These are phyloP conservation scores for Arxiozyma telluris DNA, from an alignment of 1,139 yeast genomes.

Conservation along the genomic window DNA sequence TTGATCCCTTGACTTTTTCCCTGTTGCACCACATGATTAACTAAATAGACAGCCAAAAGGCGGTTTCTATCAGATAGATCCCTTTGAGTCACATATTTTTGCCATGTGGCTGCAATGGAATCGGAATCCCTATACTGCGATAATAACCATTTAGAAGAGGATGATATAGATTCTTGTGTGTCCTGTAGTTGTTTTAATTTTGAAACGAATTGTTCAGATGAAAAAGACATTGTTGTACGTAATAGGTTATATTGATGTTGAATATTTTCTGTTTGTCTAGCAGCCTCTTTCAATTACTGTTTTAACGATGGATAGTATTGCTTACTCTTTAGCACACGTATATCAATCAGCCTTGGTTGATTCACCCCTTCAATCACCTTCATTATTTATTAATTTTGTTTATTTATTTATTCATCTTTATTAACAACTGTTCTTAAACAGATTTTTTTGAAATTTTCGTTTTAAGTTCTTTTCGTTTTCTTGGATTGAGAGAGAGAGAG, in stretches of 20 bases:
- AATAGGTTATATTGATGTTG: neutral
- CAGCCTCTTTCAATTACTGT: no score
- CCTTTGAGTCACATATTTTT: slow-evolving; percentile 26
- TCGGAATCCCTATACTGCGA: slow-evolving; percentile 63
- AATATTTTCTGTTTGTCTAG: neutral
- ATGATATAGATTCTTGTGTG: slow-evolving; percentile 79
- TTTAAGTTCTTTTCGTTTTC: no score
- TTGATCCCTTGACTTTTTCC: slow-evolving; percentile 57
- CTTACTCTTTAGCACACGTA: neutral
- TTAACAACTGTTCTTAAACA: neutral
- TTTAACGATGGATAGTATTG: neutral
- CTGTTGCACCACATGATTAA: slow-evolving; percentile 81
- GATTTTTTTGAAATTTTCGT: neutral
- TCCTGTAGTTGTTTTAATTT: slow-evolving; percentile 60
- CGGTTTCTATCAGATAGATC: slow-evolving; percentile 39
- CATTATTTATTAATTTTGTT: neutral
- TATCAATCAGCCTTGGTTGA: no score
- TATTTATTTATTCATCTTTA: neutral
- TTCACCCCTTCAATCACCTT: no score
- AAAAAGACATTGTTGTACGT: slow-evolving; percentile 9
- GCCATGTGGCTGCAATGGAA: slow-evolving; percentile 59
- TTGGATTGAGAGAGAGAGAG: neutral
- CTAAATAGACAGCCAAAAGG: slow-evolving; percentile 58
- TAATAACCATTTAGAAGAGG: slow-evolving; percentile 79
- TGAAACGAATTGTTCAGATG: slow-evolving; percentile 34